Evolutionary conservation across 768 basidiomycete species (phyloP), one percentile per base, ranked within the genome.

Genomic region (Trametes punicea): DNA sequence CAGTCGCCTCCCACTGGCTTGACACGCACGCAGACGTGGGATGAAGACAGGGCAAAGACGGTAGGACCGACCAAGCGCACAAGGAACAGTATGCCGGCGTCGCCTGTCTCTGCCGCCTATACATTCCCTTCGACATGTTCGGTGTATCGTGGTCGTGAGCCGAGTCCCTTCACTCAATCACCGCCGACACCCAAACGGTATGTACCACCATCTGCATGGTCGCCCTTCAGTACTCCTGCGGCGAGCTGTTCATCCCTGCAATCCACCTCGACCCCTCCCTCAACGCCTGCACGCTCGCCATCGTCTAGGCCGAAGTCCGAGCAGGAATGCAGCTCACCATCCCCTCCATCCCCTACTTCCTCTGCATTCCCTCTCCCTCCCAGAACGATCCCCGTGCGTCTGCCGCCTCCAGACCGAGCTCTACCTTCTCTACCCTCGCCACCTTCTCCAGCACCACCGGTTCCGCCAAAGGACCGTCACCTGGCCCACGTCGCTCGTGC

Each of bases 101-200:
- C 58, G 8, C 58, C 54, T 16, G 55, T 46, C 29, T 59, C 57
- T 3, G n/a, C 56, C 0, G 62, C 58, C 3, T 60, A 27, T 8
- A 60, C 58, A 15, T 63, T 57, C 56, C 62, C 62, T 10, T 63
- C 62, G 1, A 55, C 58, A 10, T 63, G 62, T 36, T 60, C 58
- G 15, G 31, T 63, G 1, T 62, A 59, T 29, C 25, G 7, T 25
- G 40, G 55, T 4, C 23, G 41, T 16, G 46, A 33, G 2, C 7
- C 6, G 8, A 42, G 42, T 31, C 49, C 49, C 15, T 21, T 25
- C 5, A 16, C 33, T 4, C 20, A 41, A 10, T 26, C 47, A 13
- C 33, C 57, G 10, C 30, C 33, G 15, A 59, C 57, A 8, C 58
- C 52, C 5, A 50, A 16, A 5, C 47, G 48, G 2, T 13, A 39